Evolutionary conservation across 352 stramenopile genomes (phyloP).

Genomic region (Phytophthora colocasiae): DNA sequence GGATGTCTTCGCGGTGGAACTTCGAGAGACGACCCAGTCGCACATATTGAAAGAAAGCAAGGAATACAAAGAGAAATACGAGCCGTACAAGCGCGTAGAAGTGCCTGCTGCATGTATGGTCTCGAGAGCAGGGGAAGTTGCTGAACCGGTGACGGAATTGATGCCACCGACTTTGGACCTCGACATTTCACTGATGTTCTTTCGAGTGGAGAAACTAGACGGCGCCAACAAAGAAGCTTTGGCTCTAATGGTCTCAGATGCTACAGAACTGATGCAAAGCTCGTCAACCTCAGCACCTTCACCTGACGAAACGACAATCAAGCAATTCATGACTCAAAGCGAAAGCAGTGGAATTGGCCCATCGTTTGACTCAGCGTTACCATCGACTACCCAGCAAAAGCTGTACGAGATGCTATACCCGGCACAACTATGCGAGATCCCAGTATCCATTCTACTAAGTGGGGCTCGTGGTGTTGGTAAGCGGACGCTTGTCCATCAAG

Average conservation of each 20-base stretch:
- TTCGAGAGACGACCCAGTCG: constrained; percentile 52
- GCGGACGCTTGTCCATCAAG: constrained; percentile 71
- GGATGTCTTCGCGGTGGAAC: constrained; percentile 72
- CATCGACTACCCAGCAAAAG: constrained; percentile 47
- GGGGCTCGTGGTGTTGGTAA: constrained; percentile 78
- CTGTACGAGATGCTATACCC: constrained; percentile 78
- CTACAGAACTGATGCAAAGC: constrained; percentile 76
- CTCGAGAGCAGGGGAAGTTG: constrained; percentile 10
- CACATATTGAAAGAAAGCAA: constrained; percentile 29
- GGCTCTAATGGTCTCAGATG: constrained; percentile 62
- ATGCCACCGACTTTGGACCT: constrained; percentile 60
- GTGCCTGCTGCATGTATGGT: constrained; percentile 49
- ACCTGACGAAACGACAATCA: constrained; percentile 64
- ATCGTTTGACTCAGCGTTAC: constrained; percentile 35
- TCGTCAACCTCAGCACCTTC: constrained; percentile 53
- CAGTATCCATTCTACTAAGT: constrained; percentile 75
- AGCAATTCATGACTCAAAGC: constrained; percentile 53
- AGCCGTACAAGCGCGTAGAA: constrained; percentile 52
- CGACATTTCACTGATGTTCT: constrained; percentile 80
- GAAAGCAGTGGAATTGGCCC: constrained; percentile 10
- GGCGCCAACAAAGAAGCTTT: constrained; percentile 31
- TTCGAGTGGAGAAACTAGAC: constrained; percentile 70
- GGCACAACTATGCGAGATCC: constrained; percentile 68
- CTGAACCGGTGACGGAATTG: constrained; percentile 25
- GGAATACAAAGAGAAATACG: constrained; percentile 30